Evolutionary conservation across 495 filamentous ascomycete species (phyloP), one percentile per base, ranked within the genome.

Genomic region (Neurospora discreta): DNA sequence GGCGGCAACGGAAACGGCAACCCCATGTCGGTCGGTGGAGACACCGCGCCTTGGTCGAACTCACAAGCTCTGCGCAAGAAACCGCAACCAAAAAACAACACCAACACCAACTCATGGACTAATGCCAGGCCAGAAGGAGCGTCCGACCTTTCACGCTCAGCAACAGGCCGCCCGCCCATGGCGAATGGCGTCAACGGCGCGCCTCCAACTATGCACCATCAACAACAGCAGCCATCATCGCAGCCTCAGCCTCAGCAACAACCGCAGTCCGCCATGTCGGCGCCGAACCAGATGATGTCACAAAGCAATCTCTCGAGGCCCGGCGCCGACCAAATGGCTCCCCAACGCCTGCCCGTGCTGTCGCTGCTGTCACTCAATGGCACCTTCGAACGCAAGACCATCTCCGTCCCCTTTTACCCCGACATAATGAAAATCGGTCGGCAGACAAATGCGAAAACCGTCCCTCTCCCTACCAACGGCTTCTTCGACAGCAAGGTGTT

Each of bases 401-500:
- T 99, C 77, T 90, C 87, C 20, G 90, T 99, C 23, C 95, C 95
- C 15, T 97, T 89, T 79, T 91, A 84, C 75, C 95, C 95, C 16
- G 95, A 98, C 9, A 90, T 92, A 5, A 83, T 98, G 71, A 89
- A 93, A 68, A 97, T 99, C 77, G 95, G 95, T 68, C 92, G 95
- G 36, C 95, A 99, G 82, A 99, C 95, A 16, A 99, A 99, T 80
- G 90, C 91, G 26, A 98, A 98, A 80, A 98, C 95, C 2, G 85
- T 97, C 13, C 95, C 95, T 0, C 95, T 93, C 0, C 88, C 92
- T 2, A 80, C 88, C 69, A 99, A 99, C 81, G 95, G 95, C 15
- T 99, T 91, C 78, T 99, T 99, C 77, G 95, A 99, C 80, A 97
- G 94, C 20, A 99, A 99, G 78, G 95, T 99, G 42, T 87, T 99